These are phyloP conservation scores for Akanthomyces muscarius DNA, from an alignment of 2,329 filamentous ascomycete genomes.

Conservation along the genomic window DNA sequence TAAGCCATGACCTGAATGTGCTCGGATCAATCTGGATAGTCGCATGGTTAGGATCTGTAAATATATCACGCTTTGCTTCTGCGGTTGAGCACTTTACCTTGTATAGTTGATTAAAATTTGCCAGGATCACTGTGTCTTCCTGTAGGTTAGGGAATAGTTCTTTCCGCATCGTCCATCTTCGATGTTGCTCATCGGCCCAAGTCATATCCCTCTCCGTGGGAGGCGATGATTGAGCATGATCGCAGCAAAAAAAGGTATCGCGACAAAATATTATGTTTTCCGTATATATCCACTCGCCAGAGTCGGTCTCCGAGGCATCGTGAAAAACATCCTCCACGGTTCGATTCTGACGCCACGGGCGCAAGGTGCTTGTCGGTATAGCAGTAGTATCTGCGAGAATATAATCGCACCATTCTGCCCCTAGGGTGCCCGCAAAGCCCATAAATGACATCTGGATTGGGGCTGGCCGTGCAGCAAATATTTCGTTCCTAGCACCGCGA, in stretches of 20 bases:
- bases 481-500: conserved; percentile 90
- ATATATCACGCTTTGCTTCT: not conserved
- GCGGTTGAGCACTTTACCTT: conserved; percentile 59
- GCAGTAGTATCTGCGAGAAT: conserved; percentile 86
- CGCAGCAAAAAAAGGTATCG: conserved; percentile 97
- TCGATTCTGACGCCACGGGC: conserved; percentile 72
- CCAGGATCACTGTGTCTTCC: conserved; percentile 84
- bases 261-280: conserved; percentile 95
- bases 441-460: conserved; percentile 99
- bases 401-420: conserved; percentile 98
- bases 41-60: conserved; percentile 19
- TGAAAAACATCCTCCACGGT: conserved; percentile 65
- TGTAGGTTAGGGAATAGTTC: conserved; percentile 79
- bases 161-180: conserved; percentile 89
- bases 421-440: conserved; percentile 94
- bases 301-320: conserved; percentile 63
- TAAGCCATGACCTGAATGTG: conserved; percentile 91
- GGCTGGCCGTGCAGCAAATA: conserved; percentile 90
- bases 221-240: conserved; percentile 88
- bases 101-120: conserved; percentile 98
- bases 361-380: conserved; percentile 75
- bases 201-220: conserved; percentile 60
- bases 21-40: conserved; percentile 78
- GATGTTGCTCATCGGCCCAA: conserved; percentile 79
- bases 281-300: conserved; percentile 86